phyloP scores from a whole-genome alignment of 305 asterid genomes.

The Rubia tinctorum region DNA sequence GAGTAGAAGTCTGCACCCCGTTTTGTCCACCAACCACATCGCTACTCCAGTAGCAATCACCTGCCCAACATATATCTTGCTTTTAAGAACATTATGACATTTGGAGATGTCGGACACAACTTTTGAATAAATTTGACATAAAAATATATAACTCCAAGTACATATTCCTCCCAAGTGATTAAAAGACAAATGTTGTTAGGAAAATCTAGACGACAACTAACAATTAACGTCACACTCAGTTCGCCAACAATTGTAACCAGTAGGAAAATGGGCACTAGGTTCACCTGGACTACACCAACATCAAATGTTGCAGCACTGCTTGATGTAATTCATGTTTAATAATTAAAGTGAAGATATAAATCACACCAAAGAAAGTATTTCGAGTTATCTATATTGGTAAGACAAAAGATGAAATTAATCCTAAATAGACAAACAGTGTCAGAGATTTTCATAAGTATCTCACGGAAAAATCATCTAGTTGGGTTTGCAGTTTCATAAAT shows the following conservation, averaged over 20 bases:
- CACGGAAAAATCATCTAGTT: not conserved
- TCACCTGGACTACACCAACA: slow-evolving; percentile 82
- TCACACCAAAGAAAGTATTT: slow-evolving; percentile 12
- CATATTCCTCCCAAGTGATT: not conserved
- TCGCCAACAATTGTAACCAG: not conserved
- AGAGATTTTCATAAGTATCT: not conserved
- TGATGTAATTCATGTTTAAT: slow-evolving; percentile 68
- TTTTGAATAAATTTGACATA: not conserved
- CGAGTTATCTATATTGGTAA: not conserved
- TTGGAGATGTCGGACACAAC: not conserved
- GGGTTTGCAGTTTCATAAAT: not conserved
- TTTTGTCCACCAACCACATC: slow-evolving; percentile 82
- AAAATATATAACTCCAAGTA: not conserved
- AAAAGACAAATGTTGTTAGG: not conserved
- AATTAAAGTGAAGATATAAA: slow-evolving; percentile 15
- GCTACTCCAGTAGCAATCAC: slow-evolving; percentile 86
- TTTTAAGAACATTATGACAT: slow-evolving; percentile 9
- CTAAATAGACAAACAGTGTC: not conserved
- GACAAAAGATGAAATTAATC: not conserved
- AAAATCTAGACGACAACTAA: not conserved
- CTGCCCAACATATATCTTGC: slow-evolving; percentile 30
- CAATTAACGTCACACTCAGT: not conserved
- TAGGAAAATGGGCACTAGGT: slow-evolving; percentile 12
- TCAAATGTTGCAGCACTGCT: slow-evolving; percentile 80
- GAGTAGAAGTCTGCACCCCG: slow-evolving; percentile 82